Evolutionary conservation across 2,329 filamentous ascomycete genomes (phyloP), one percentile per base, ranked within the genome.

Genomic region (Botryotinia convoluta): DNA sequence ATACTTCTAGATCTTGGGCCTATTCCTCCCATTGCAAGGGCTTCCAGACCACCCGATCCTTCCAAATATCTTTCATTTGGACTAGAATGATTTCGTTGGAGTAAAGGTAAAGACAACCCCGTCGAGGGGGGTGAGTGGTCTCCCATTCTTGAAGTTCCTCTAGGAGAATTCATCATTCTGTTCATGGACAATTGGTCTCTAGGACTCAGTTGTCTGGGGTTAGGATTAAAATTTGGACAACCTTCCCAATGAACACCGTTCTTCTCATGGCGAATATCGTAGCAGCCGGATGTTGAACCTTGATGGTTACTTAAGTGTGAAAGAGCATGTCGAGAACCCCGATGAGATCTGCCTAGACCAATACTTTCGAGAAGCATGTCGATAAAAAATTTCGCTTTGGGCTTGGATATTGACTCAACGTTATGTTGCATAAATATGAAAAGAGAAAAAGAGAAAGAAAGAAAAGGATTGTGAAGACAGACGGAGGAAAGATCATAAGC

Each of bases 171-270:
- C 9, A 39, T 45, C 29, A 67, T 42, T 29, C 44, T 37, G n/a
- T 14, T 20, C 32, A 54, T 51, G 7, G 48, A 64, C 26, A 72
- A 20, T 67, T 64, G 70, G 44, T 72, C 70, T 54, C 44, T 51
- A 35, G 37, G 42, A 22, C 37, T 57, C 22, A 72, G 29, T 57
- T 42, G 45, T 57, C 61, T 72, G 20, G 51, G 29, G 12, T n/a
- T 61, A 4, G 45, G 70, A 18, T 65, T 65, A 16, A 42, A 72
- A 54, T 67, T 72, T 32, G 70, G 70, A 67, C 70, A 72, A 14
- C 22, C 45, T n/a, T 67, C 70, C 70, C 70, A 72, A 29, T 72
- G 70, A 42, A 72, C 22, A 18, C 70, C 70, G 8, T 72, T 67
- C 44, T 64, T 64, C 37, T 65, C 70, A 37, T 72, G 70, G 20